Evolutionary conservation across 352 stramenopile species (phyloP), one percentile per base, ranked within the genome.

Genomic region (Blastocystis sp.): DNA sequence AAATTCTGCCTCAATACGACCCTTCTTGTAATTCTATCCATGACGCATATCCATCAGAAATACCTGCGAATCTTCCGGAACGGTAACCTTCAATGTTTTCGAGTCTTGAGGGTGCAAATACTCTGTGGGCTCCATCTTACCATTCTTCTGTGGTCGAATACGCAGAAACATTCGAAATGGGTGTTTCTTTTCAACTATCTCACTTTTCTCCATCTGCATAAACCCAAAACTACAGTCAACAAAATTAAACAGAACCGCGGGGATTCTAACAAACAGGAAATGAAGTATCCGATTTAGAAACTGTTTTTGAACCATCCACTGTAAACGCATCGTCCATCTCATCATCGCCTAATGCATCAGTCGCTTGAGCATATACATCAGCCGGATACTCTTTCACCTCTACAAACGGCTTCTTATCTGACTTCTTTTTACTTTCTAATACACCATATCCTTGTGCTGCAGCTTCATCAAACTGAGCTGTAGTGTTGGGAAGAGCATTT

Each of bases 1-100:
- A 59, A 80, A 80, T 6, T 80, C 69, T 59, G 43, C 69, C 37
- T 80, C 69, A 21, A 80, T 59, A 29, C 69, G 69, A 65, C 69
- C 69, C 6, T 80, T 80, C 43, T 80, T 80, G 32, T 80, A 59
- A 6, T 43, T 80, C 69, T 80, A 59, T 5, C n/a, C 16, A n/a
- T 39, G 27, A 46, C 39, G 9, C 69, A 24, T 14, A 54, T 80
- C 42, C 14, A 43, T 43, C 58, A 80, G 14, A n/a, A 7, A 27
- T 61, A 80, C 69, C 11, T 58, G 35, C 19, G 69, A 80, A 59
- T 80, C 69, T 49, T 80, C 69, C 14, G 69, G 69, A 21, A 80
- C 69, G 11, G 24, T n/a, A 14, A 80, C n/a, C 6, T 61, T 43
- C 21, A 80, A 54, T 27, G 16, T 32, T 37, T 58, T 80, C 11